phyloP scores from a whole-genome alignment of 306 rosid species.

The Crotalaria pallida region DNA sequence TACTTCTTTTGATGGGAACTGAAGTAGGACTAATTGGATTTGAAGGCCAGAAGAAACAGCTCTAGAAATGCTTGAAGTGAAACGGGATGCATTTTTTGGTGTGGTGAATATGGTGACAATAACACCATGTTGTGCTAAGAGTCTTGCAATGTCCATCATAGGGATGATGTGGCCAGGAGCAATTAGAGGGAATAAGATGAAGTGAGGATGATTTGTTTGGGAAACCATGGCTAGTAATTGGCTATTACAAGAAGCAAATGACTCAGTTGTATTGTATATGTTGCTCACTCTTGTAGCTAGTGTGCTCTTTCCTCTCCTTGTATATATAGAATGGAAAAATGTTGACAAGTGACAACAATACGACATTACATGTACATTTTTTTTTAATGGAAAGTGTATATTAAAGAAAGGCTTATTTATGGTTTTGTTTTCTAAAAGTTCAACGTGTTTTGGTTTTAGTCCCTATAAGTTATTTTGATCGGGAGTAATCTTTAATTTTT shows the following conservation, averaged over 20 bases:
- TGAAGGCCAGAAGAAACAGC: slow-evolving; percentile 27
- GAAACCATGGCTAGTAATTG: slow-evolving; percentile 17
- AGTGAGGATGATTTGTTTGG: slow-evolving; percentile 19
- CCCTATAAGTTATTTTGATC: no score
- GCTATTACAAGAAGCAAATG: background rate
- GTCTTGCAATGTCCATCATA: slow-evolving; percentile 36
- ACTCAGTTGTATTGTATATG: background rate
- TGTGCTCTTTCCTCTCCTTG: background rate
- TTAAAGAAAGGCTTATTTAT: no score
- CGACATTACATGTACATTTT: no score
- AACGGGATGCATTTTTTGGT: slow-evolving; percentile 33
- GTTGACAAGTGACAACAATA: no score
- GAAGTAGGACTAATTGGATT: slow-evolving; percentile 1
- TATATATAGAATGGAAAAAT: background rate
- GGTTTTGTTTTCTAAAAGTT: no score
- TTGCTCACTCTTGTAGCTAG: background rate
- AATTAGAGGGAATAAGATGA: slow-evolving; percentile 26
- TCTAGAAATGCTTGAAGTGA: slow-evolving; percentile 25
- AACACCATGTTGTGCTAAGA: slow-evolving; percentile 28
- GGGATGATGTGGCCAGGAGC: slow-evolving; percentile 42
- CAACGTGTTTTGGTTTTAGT: no score
- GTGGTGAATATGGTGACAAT: slow-evolving; percentile 42
- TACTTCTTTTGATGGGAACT: slow-evolving; percentile 26
- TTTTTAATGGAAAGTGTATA: no score
- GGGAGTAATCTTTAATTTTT: no score